These are phyloP conservation scores for Boletus vinaceobasis DNA, from an alignment of 768 basidiomycete species.

Conservation along the genomic window DNA sequence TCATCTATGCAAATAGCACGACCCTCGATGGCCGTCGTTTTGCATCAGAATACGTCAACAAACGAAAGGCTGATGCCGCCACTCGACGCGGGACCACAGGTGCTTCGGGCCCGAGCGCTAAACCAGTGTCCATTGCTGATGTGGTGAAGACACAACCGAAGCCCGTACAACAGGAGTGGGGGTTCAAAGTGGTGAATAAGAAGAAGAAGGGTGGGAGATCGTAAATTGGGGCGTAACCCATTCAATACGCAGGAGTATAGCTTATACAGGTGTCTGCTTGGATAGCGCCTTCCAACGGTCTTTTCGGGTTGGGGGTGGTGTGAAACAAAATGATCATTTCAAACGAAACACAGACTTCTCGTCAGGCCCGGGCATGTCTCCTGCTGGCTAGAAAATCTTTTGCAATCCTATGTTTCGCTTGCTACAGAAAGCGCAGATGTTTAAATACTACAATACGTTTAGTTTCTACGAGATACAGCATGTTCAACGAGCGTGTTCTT, in stretches of 20 bases:
- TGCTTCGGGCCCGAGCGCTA: conserved; percentile 35
- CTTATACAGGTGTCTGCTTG: conserved; percentile 20
- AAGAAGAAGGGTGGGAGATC: conserved; percentile 81
- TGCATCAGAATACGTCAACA: conserved; percentile 85
- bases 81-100: conserved; percentile 46
- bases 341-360: background rate
- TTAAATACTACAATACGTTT: conserved; percentile 20
- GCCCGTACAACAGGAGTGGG: conserved; percentile 73
- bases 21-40: conserved; percentile 95
- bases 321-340: background rate
- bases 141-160: conserved; percentile 90
- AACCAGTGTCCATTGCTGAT: conserved; percentile 74
- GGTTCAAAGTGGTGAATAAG: conserved; percentile 92
- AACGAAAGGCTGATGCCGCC: conserved; percentile 78
- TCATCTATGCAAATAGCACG: conserved; percentile 91
- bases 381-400: background rate
- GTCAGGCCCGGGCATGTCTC: background rate
- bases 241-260: conserved; percentile 4
- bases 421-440: too few relatives aligned
- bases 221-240: conserved; percentile 26
- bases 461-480: conserved; percentile 21
- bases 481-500: conserved; percentile 5
- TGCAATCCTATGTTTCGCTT: background rate
- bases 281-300: conserved; percentile 16
- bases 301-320: background rate